A percentile compares a stretch with the other conserved stretches of the same genome.
phyloP scores from a whole-genome alignment of 306 rosid species.

The Phaseolus lunatus region DNA sequence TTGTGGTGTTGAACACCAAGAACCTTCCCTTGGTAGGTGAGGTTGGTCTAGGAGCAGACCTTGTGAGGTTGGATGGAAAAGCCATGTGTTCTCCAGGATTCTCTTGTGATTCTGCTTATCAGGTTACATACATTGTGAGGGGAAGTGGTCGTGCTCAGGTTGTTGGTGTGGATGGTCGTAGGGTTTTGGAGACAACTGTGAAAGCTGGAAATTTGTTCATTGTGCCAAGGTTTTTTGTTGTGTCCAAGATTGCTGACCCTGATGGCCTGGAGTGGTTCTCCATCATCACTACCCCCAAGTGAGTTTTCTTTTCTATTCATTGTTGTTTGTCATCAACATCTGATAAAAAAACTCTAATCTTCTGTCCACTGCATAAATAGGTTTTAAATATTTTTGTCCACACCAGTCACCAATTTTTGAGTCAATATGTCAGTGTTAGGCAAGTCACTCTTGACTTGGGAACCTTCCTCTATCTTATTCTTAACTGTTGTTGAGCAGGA shows the following conservation, averaged over 20 bases:
- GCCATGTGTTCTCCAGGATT: constrained; percentile 92
- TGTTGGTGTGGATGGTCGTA: constrained; percentile 73
- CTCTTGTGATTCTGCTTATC: constrained; percentile 79
- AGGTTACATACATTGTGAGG: constrained; percentile 81
- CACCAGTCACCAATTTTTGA: neutral
- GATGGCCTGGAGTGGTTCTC: constrained; percentile 94
- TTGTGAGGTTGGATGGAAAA: constrained; percentile 74
- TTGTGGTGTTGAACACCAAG: constrained; percentile 80
- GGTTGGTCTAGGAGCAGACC: constrained; percentile 83
- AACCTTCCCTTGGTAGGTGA: constrained; percentile 87
- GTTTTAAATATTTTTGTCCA: neutral
- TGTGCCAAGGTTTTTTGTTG: constrained; percentile 83
- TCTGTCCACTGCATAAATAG: neutral
- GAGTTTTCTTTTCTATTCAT: constrained; percentile 22
- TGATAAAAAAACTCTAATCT: neutral
- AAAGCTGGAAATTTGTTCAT: constrained; percentile 83
- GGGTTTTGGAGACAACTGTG: constrained; percentile 74
- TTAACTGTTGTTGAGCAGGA: neutral
- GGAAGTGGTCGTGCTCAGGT: constrained; percentile 81
- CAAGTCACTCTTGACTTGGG: no score
- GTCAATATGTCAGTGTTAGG: no score
- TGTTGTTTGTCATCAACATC: neutral
- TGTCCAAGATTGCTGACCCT: constrained; percentile 81
- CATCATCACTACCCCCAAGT: constrained; percentile 84
- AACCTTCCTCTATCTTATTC: neutral